phyloP scores from a whole-genome alignment of 1,284 basidiomycete species.

The Sporisorium exsertum region DNA sequence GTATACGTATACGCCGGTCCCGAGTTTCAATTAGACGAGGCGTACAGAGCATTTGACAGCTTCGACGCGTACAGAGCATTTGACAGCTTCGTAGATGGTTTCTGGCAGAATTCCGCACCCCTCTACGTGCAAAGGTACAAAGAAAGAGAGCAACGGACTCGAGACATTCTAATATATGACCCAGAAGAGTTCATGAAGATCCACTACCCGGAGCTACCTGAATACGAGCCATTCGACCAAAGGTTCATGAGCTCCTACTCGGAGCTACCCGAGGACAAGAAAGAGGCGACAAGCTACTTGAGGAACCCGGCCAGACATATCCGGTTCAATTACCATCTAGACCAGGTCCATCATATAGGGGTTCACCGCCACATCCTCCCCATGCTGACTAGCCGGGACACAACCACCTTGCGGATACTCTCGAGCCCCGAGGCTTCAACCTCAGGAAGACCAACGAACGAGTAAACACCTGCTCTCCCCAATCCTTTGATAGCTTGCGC shows the following conservation, averaged over 20 bases:
- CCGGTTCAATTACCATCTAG: not conserved
- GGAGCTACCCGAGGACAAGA: slow-evolving; percentile 11
- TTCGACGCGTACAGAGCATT: not conserved
- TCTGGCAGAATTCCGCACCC: not conserved
- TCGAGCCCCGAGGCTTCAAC: not conserved
- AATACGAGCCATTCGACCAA: too few relatives aligned
- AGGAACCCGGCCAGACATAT: too few relatives aligned
- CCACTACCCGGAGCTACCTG: not conserved
- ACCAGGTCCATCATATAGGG: not conserved
- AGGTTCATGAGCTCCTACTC: not conserved
- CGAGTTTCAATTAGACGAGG: not conserved
- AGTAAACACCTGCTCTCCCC: too few relatives aligned
- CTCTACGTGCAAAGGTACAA: not conserved
- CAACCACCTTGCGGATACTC: not conserved
- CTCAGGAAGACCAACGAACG: not conserved
- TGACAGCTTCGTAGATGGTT: not conserved
- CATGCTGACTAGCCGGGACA: not conserved
- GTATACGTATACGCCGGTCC: too few relatives aligned
- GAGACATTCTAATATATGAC: not conserved
- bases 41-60: not conserved
- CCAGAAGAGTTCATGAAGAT: not conserved
- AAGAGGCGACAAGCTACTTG: not conserved
- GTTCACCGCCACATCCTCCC: not conserved
- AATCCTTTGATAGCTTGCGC: too few relatives aligned
- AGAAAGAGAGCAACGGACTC: not conserved